These are phyloP conservation scores for Trichocomaceae sp. DNA, from an alignment of 2,329 filamentous ascomycete genomes.

Conservation along the genomic window DNA sequence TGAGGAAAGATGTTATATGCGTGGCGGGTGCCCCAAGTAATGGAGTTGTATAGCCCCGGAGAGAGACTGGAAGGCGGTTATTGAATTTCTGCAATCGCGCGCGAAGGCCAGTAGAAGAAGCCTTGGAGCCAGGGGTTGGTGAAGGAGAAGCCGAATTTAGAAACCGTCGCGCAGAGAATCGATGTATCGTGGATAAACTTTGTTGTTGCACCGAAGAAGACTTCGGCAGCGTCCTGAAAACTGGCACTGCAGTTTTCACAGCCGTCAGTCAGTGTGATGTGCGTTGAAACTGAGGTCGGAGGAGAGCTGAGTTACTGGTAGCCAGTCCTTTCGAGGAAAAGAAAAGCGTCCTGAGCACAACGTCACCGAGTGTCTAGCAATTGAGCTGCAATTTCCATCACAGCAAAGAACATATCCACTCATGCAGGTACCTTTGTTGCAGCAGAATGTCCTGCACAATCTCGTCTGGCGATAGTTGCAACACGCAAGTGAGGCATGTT, in stretches of 20 bases:
- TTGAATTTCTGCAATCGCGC: conserved; percentile 32
- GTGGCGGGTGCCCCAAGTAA: conserved; percentile 72
- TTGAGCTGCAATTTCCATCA: not conserved
- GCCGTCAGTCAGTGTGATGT: not conserved
- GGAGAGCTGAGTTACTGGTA: not conserved
- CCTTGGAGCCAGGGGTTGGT: not conserved
- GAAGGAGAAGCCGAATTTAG: conserved; percentile 12
- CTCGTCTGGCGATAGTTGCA: not conserved
- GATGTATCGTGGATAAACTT: conserved; percentile 5
- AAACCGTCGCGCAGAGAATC: conserved; percentile 3
- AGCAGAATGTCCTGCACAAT: not conserved
- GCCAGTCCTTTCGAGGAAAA: not conserved
- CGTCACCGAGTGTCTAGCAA: not conserved
- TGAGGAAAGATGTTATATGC: conserved; percentile 76
- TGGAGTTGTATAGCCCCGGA: conserved; percentile 62
- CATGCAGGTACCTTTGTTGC: not conserved
- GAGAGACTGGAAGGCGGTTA: conserved; percentile 55
- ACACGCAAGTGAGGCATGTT: not conserved
- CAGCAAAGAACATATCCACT: not conserved
- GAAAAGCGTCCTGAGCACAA: too few relatives aligned
- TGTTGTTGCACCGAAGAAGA: not conserved
- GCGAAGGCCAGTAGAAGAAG: conserved; percentile 17
- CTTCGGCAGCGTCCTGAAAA: not conserved
- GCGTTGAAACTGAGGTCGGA: not conserved
- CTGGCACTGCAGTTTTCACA: not conserved